These are phyloP conservation scores for Friedmanniomyces endolithicus DNA, from an alignment of 495 filamentous ascomycete genomes.

Conservation along the genomic window DNA sequence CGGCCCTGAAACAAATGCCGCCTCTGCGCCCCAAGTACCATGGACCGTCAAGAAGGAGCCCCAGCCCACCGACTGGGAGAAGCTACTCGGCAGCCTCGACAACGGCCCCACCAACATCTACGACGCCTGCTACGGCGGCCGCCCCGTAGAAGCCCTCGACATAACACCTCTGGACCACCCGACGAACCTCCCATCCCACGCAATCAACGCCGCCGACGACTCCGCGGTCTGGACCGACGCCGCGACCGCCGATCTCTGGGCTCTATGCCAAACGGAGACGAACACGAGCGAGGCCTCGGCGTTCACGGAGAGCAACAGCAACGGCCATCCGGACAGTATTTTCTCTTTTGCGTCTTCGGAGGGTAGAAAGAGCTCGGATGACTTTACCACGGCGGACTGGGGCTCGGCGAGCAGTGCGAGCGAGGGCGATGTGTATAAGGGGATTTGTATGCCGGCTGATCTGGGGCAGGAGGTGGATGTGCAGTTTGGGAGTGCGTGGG, in stretches of 20 bases:
- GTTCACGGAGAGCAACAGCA: slow-evolving; percentile 13
- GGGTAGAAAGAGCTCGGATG: slow-evolving; percentile 40
- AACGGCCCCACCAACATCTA: slow-evolving; percentile 67
- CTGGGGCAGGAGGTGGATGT: slow-evolving; percentile 12
- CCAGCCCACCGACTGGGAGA: slow-evolving; percentile 60
- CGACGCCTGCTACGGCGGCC: slow-evolving; percentile 63
- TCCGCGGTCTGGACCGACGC: neutral
- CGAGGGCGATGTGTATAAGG: slow-evolving; percentile 34
- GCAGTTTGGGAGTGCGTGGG: slow-evolving; percentile 5
- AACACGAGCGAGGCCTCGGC: slow-evolving; percentile 14
- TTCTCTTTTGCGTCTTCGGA: slow-evolving; percentile 61
- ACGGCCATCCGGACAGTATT: slow-evolving; percentile 45
- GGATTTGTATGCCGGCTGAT: slow-evolving; percentile 41
- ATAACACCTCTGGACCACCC: slow-evolving; percentile 29
- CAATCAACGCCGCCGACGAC: neutral
- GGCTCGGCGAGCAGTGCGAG: slow-evolving; percentile 8
- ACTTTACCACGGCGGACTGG: slow-evolving; percentile 22
- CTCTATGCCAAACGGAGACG: slow-evolving; percentile 34
- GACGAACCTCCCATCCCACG: neutral
- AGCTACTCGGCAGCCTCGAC: slow-evolving; percentile 63
- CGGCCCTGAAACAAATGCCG: slow-evolving; percentile 22
- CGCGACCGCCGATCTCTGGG: slow-evolving; percentile 31
- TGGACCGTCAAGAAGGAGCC: slow-evolving; percentile 18
- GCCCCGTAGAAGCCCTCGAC: slow-evolving; percentile 39
- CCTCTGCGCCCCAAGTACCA: slow-evolving; percentile 4